Base-by-base conservation (phyloP, 2,329 filamentous ascomycete genomes). In the Aspergillus ustus region DNA sequence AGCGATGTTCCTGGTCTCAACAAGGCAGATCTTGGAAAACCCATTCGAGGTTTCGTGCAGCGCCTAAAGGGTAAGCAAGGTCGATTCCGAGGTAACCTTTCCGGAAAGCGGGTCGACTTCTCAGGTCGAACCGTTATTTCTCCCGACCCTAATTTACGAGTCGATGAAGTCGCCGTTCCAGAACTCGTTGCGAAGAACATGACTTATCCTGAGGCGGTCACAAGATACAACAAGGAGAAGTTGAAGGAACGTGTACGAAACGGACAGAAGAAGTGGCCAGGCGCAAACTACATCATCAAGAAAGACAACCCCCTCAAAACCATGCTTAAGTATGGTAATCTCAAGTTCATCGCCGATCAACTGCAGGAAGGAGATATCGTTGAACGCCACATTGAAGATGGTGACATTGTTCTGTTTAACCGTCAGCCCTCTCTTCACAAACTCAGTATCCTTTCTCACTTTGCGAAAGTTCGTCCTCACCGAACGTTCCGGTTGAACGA, bases 71-170 rank as follows among this genome's bases (percentile, higher is more conserved):
- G 95, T 68, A 99, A 99, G 73, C 94, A 98, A 73, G 95, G 95
- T 58, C 91, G 95, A 58, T 99, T 99, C 78, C 90, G 95, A 80
- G 95, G 96, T 61, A 99, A 99, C 71, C 78, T 99, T 62, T 98
- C 94, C 0, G 95, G 95, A 74, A 99, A 99, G 79, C 94, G 95
- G 85, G 95, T 99, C 57, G 94, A 99, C 75, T 99, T 98, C 77
- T 99, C 95, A 11, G 95, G 93, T 19, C 89, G 95, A 75, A 99
- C 95, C 0, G 95, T 99, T 77, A 99, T 99, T 77, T 97, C 93
- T 0, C 95, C 95, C 0, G 95, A 99, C 77, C 95, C 95, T 3
- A 99, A 99, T 70, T 77, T 99, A 52, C 89, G 91, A 19, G 92
- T 99, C 66, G 92, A 98, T 68, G 89, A 99, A 77, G 95, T 99